Evolutionary conservation across 2,329 filamentous ascomycete species (phyloP), one percentile per base, ranked within the genome.

Genomic region (Calonectria multiphialidica): DNA sequence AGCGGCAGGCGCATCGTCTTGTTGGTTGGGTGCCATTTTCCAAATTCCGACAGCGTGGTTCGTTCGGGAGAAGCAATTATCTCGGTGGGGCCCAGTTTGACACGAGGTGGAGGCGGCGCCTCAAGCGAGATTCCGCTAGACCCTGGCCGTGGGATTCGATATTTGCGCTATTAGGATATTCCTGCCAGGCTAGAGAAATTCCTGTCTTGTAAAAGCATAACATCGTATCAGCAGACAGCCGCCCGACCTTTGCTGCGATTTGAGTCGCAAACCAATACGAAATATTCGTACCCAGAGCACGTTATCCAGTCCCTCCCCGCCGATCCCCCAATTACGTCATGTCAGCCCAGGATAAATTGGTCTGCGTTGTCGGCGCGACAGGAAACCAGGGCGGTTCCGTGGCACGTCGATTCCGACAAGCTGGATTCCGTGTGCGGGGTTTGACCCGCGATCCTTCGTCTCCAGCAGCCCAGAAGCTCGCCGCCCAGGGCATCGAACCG

Each of bases 361-460:
- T 88, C 47, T 84, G 84, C 25, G 84, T 89, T 6, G 81, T 88
- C 59, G 87, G 87, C 16, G 86, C 85, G 28, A 89, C 87, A 10
- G 88, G 86, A 45, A 86, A 85, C 70, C 87, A 90, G 72, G 88
- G 88, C 70, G 86, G 87, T n/a, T 87, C 87, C 5, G 87, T 90
- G n/a, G 86, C 85, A 42, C 86, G 85, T 30, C 82, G 84, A 9
- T 88, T 90, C 74, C 82, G 85, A 33, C 75, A 82, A 13, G 80
- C 85, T 2, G 80, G 75, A 37, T 89, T 84, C 79, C 79, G 80
- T 10, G 86, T 90, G 57, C 86, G 87, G 45, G 87, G 83, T 47
- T 73, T 90, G 45, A 89, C 87, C 33, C 85, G 88, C 47, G 82
- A 89, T 68, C 71, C 84, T 1, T 67, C 80, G 3, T 87, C 87